These are phyloP conservation scores for Limonium bicolor DNA, from an alignment of 148 eudicot genomes.

Conservation along the genomic window DNA sequence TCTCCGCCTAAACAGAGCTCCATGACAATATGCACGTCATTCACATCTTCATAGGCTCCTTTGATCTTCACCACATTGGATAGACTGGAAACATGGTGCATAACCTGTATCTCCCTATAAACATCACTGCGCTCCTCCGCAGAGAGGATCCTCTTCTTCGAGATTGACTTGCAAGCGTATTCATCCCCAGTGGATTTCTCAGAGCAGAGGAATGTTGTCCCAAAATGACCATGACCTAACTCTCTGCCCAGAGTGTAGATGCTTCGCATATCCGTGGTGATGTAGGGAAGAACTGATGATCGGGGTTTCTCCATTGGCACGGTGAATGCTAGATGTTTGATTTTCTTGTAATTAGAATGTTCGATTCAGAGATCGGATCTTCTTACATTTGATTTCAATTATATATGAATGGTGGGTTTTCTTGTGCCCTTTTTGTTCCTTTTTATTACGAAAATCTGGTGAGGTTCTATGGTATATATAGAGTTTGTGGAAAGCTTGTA, in stretches of 20 bases:
- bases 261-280: slow-evolving; percentile 20
- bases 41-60: slow-evolving; percentile 46
- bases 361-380: too few relatives aligned
- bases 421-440: too few relatives aligned
- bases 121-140: slow-evolving; percentile 56
- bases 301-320: slow-evolving; percentile 21
- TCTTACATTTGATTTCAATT: too few relatives aligned
- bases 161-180: slow-evolving; percentile 56
- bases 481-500: too few relatives aligned
- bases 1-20: slow-evolving; percentile 63
- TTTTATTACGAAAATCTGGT: too few relatives aligned
- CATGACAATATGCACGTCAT: slow-evolving; percentile 53
- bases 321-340: too few relatives aligned
- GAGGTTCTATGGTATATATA: too few relatives aligned
- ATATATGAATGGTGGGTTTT: too few relatives aligned
- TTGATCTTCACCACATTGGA: slow-evolving; percentile 39
- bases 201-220: slow-evolving; percentile 39
- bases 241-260: slow-evolving; percentile 33
- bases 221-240: slow-evolving; percentile 61
- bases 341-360: too few relatives aligned
- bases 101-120: slow-evolving; percentile 57
- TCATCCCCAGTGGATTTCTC: slow-evolving; percentile 35
- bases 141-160: slow-evolving; percentile 45
- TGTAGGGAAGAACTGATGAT: slow-evolving; percentile 29
- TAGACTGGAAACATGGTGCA: slow-evolving; percentile 49